Percentiles rank a stretch among this genome's conserved stretches.
Evolutionary conservation across 2,329 filamentous ascomycete species (phyloP).

Genomic region (Hypoxylon sp.): DNA sequence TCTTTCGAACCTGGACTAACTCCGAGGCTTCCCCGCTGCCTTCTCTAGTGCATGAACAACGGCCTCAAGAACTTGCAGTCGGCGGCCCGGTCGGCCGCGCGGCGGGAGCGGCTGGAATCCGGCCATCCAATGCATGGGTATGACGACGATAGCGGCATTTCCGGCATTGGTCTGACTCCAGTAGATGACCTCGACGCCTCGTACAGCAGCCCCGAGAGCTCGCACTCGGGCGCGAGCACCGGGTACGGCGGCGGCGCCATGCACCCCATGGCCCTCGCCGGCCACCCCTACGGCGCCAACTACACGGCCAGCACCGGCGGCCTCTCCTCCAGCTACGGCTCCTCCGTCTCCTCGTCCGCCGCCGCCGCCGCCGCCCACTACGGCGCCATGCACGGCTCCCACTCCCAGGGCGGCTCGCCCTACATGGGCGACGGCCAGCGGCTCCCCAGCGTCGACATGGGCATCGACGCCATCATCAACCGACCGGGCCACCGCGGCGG

Average conservation of each 20-base stretch:
- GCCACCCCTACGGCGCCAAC: slow-evolving; percentile 46
- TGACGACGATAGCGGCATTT: slow-evolving; percentile 77
- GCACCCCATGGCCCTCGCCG: slow-evolving; percentile 38
- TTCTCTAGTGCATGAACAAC: slow-evolving; percentile 77
- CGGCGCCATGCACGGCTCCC: slow-evolving; percentile 42
- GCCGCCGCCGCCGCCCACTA: slow-evolving; percentile 47
- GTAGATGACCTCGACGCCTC: slow-evolving; percentile 66
- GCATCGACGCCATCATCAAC: slow-evolving; percentile 67
- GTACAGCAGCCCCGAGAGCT: slow-evolving; percentile 62
- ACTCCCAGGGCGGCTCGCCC: slow-evolving; percentile 53
- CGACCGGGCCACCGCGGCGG: slow-evolving; percentile 47
- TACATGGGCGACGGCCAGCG: slow-evolving; percentile 58
- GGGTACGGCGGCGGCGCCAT: slow-evolving; percentile 46
- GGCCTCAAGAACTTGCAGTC: slow-evolving; percentile 82
- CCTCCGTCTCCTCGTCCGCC: slow-evolving; percentile 60
- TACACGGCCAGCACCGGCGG: slow-evolving; percentile 42
- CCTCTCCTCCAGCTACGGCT: slow-evolving; percentile 57
- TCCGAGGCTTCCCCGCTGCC: not conserved
- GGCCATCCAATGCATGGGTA: slow-evolving; percentile 56
- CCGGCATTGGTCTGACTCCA: slow-evolving; percentile 65
- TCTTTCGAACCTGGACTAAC: not conserved
- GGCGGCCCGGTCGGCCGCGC: slow-evolving; percentile 69
- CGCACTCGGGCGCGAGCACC: slow-evolving; percentile 51
- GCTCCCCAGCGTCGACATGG: slow-evolving; percentile 66
- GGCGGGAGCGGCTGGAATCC: slow-evolving; percentile 68